Evolutionary conservation across 768 basidiomycete species (phyloP).

Genomic region (Leucocoprinus leucothites): DNA sequence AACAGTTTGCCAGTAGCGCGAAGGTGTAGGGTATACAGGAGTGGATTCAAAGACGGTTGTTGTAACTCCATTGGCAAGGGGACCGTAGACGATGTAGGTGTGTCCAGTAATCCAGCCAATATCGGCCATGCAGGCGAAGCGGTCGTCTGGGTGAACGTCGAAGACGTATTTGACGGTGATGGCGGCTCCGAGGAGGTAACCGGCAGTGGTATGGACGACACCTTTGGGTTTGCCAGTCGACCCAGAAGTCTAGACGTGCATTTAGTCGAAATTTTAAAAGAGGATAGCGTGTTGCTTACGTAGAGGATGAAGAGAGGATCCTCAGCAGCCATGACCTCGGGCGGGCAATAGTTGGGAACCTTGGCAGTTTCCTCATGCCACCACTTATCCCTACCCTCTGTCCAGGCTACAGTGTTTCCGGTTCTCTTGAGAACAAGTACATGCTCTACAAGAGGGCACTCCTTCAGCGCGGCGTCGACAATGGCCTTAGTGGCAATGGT

Average conservation of each 20-base stretch:
- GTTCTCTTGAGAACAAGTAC: constrained; percentile 89
- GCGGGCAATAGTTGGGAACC: constrained; percentile 86
- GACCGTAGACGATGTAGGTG: constrained; percentile 93
- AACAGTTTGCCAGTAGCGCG: constrained; percentile 96
- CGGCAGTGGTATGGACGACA: constrained; percentile 85
- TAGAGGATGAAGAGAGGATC: constrained; percentile 99
- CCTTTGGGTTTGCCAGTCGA: constrained; percentile 97
- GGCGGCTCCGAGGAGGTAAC: constrained; percentile 89
- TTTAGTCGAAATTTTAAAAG: background rate
- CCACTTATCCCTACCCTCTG: constrained; percentile 85
- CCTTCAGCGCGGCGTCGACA: constrained; percentile 86
- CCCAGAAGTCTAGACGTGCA: constrained; percentile 70
- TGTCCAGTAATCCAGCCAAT: constrained; percentile 99
- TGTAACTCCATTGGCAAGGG: constrained; percentile 80
- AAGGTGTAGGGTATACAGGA: constrained; percentile 93
- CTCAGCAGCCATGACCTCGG: constrained; percentile 85
- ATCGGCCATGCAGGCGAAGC: constrained; percentile 98
- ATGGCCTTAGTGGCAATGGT: constrained; percentile 92
- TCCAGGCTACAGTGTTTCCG: constrained; percentile 79
- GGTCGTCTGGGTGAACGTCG: constrained; percentile 95
- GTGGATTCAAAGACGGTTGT: constrained; percentile 95
- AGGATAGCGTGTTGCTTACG: constrained; percentile 45
- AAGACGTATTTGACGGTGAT: constrained; percentile 97
- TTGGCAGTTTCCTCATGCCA: constrained; percentile 91
- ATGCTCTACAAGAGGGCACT: constrained; percentile 83